Evolutionary conservation across 495 filamentous ascomycete genomes (phyloP), one percentile per base, ranked within the genome.

Genomic region (Penicillium egyptiacum): DNA sequence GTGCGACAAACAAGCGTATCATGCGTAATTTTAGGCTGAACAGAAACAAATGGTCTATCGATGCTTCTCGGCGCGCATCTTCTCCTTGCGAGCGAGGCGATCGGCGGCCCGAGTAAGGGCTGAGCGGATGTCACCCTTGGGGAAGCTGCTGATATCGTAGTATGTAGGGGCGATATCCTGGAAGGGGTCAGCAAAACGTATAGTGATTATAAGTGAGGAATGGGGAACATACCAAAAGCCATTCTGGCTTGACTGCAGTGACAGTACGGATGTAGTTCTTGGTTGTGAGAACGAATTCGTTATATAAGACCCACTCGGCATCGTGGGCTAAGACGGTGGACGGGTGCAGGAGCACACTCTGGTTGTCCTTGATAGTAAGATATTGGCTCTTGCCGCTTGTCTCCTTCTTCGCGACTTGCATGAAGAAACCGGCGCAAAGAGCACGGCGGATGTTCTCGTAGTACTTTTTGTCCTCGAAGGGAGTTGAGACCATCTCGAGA

Each of bases 391-490:
- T 96, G 60, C 85, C 84, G 43, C 72, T 80, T 35, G 77, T 74
- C 56, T 96, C 89, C 62, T 86, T 88, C 84, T 92, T 97, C 40
- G 94, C 94, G n/a, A 98, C 88, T 67, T 99, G 95, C 94, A 99
- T 99, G 80, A 99, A 99, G 79, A 98, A 99, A 20, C 94, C 94
- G 2, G 91, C 84, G 14, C 96, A 88, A n/a, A 99, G 80, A 10
- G 94, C 94, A 16, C 90, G 86, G 20, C 91, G 88, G 65, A 99
- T 98, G 67, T 99, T 99, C 72, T 83, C 91, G 70, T 97, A 98
- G 76, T 99, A 99, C 60, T 92, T 88, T 80, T 96, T 97, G 73
- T 98, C 86, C 48, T 91, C 88, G 75, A 96, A 97, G 1, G 88
- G 83, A 0, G 91, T 96, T 56, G 86, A 91, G 46, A 98, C 69